These are phyloP conservation scores for Pisolithus orientalis DNA, from an alignment of 768 basidiomycete species.

Conservation along the genomic window DNA sequence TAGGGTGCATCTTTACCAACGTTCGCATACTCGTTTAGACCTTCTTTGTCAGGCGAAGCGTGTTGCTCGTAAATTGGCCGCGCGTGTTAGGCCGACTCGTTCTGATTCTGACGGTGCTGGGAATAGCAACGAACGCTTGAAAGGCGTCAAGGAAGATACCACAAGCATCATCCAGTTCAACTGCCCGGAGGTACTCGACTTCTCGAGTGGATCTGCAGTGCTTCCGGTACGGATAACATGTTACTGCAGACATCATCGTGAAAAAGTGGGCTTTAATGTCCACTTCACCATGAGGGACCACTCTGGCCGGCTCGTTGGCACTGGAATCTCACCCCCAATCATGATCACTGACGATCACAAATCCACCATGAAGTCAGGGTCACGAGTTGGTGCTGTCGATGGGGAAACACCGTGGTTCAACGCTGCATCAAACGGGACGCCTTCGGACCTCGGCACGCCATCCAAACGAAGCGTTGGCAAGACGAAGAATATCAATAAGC, in stretches of 20 bases:
- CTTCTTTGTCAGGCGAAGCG: slow-evolving; percentile 65
- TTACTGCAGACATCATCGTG: slow-evolving; percentile 97
- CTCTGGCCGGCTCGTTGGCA: slow-evolving; percentile 72
- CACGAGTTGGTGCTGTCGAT: slow-evolving; percentile 29
- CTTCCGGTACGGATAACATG: slow-evolving; percentile 96
- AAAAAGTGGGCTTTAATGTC: slow-evolving; percentile 92
- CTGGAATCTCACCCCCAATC: slow-evolving; percentile 80
- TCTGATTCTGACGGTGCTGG: slow-evolving; percentile 69
- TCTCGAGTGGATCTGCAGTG: slow-evolving; percentile 78
- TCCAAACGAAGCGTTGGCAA: slow-evolving; percentile 41
- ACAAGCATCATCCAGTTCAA: slow-evolving; percentile 94
- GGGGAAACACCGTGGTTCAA: slow-evolving; percentile 49
- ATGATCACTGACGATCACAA: slow-evolving; percentile 99
- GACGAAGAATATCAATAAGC: slow-evolving; percentile 49
- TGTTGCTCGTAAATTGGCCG: slow-evolving; percentile 81
- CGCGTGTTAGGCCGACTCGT: slow-evolving; percentile 71
- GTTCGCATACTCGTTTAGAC: slow-evolving; percentile 5
- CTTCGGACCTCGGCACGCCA: slow-evolving; percentile 32
- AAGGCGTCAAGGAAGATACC: slow-evolving; percentile 51
- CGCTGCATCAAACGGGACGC: slow-evolving; percentile 16
- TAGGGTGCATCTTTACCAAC: slow-evolving; percentile 26
- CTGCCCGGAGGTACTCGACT: slow-evolving; percentile 84
- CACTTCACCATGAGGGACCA: slow-evolving; percentile 82
- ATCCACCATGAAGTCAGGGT: slow-evolving; percentile 41
- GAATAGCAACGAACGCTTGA: slow-evolving; percentile 42